These are phyloP conservation scores for Fimicolochytrium jonesii DNA, from an alignment of 192 early-diverging fungal species.

Conservation along the genomic window DNA sequence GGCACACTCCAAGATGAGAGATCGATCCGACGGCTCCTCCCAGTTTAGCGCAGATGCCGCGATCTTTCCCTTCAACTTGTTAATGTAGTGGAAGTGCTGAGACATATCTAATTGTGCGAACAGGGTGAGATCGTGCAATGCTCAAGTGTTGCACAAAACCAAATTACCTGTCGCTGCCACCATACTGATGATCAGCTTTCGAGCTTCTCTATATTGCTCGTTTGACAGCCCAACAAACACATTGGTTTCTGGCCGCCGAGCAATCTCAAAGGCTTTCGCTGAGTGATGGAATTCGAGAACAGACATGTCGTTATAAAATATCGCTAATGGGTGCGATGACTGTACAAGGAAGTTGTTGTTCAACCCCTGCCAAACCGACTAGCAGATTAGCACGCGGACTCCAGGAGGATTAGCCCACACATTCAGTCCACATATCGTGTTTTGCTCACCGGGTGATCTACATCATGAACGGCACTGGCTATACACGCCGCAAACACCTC, in stretches of 20 bases:
- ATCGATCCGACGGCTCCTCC: constrained; percentile 39
- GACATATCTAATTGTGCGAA: constrained; percentile 37
- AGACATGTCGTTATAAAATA: constrained; percentile 56
- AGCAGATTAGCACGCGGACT: too few species aligned
- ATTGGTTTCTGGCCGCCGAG: constrained; percentile 34
- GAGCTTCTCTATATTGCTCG: constrained; percentile 41
- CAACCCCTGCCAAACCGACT: too few species aligned
- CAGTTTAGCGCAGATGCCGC: constrained; percentile 41
- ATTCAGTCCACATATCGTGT: not conserved
- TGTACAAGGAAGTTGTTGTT: constrained; percentile 57
- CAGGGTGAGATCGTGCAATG: too few species aligned
- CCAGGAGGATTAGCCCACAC: too few species aligned
- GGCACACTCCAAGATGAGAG: constrained; percentile 50
- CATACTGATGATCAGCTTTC: constrained; percentile 53
- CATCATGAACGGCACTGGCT: constrained; percentile 53
- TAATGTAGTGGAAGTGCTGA: constrained; percentile 58
- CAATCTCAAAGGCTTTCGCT: constrained; percentile 50
- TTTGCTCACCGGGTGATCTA: constrained; percentile 52
- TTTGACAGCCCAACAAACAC: constrained; percentile 42
- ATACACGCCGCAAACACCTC: constrained; percentile 49
- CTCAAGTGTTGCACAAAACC: too few species aligned
- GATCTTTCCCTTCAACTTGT: constrained; percentile 57
- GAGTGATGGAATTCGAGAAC: constrained; percentile 58
- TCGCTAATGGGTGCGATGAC: constrained; percentile 45
- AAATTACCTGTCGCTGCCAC: constrained; percentile 51